Conservation (phyloP, 345 rosid species). For the Lepidium sativum region DNA sequence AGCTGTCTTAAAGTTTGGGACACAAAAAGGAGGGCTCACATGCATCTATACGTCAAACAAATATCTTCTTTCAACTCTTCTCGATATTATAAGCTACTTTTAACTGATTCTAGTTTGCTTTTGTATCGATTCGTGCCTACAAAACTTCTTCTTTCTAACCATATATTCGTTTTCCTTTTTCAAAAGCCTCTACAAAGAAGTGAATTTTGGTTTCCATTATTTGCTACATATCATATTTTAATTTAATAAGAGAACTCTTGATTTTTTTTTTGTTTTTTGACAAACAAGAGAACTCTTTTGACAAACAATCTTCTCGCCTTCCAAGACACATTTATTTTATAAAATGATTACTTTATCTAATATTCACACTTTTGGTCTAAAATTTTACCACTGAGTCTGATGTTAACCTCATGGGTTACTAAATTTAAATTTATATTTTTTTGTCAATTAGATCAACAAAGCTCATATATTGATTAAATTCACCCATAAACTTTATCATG, state of each 20-base stretch:
- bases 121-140: constrained; percentile 18
- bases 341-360: background rate
- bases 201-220: constrained; percentile 15
- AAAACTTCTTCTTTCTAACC: constrained; percentile 13
- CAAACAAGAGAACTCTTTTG: background rate
- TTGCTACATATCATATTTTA: background rate
- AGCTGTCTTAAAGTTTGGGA: constrained; percentile 19
- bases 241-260: background rate
- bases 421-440: too few relatives aligned
- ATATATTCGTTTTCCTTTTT: constrained; percentile 22
- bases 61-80: constrained; percentile 6
- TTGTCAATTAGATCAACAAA: too few relatives aligned
- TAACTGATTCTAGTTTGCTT: constrained; percentile 22
- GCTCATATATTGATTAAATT: too few relatives aligned
- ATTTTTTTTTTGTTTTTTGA: too few relatives aligned
- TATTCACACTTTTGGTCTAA: background rate
- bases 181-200: constrained; percentile 1
- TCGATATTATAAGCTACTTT: constrained; percentile 3
- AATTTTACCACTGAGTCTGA: background rate
- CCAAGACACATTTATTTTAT: background rate
- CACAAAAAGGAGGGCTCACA: constrained; percentile 11
- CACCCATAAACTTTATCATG: too few relatives aligned
- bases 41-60: constrained; percentile 10
- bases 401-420: too few relatives aligned
- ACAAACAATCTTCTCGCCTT: background rate